These are phyloP conservation scores for Clarireedia hainanense DNA, from an alignment of 2,329 filamentous ascomycete species.

Conservation along the genomic window DNA sequence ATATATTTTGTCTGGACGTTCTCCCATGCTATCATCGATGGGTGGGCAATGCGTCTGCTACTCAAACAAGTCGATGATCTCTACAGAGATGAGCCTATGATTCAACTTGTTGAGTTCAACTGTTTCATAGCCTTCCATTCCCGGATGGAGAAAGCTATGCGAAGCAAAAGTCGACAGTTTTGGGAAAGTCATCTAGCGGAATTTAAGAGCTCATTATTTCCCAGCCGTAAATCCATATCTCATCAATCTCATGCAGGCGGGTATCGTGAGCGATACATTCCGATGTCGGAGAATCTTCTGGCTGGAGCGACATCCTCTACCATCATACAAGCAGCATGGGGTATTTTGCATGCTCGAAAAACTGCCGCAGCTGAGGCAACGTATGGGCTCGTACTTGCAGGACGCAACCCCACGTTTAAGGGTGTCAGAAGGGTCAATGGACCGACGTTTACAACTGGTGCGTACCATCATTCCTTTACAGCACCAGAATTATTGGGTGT, in stretches of 20 bases:
- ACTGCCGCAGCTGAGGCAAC: conserved; percentile 33
- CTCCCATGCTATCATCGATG: conserved; percentile 49
- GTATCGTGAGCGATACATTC: not conserved
- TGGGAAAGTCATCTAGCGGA: conserved; percentile 39
- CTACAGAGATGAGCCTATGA: not conserved
- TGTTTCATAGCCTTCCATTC: not conserved
- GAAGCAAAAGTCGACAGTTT: conserved; percentile 30
- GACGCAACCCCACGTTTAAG: conserved; percentile 32
- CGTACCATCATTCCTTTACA: too few relatives aligned
- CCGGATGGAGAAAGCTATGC: not conserved
- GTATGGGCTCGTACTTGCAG: conserved; percentile 37
- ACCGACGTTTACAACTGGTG: conserved; percentile 31
- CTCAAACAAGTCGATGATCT: conserved; percentile 20
- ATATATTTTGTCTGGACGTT: conserved; percentile 42
- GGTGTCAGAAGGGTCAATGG: conserved; percentile 34
- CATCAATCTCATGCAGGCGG: not conserved
- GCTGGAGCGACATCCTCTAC: conserved; percentile 14
- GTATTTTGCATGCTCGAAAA: conserved; percentile 33
- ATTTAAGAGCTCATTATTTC: conserved; percentile 40
- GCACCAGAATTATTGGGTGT: too few relatives aligned
- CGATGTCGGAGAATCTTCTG: not conserved
- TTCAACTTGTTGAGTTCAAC: not conserved
- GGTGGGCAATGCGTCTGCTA: conserved; percentile 37
- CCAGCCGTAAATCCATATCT: conserved; percentile 15
- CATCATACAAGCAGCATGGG: conserved; percentile 31